Base-by-base conservation (phyloP, 2,329 filamentous ascomycete genomes). In the Parafenestella ontariensis region DNA sequence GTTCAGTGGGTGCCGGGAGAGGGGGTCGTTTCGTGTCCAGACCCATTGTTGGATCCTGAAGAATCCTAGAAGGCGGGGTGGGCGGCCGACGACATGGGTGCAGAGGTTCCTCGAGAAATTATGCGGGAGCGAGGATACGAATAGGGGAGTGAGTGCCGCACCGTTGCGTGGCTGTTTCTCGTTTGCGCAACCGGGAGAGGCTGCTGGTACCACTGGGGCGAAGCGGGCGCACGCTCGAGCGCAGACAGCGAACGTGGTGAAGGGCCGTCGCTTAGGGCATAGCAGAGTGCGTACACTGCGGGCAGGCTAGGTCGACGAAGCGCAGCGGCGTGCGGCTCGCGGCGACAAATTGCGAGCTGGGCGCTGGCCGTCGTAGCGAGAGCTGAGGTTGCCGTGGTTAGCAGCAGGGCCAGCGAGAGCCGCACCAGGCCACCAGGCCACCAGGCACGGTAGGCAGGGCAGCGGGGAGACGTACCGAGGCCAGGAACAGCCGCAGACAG, bases 1-100 rank as follows among this genome's bases (percentile, higher is more conserved):
- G 89, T 77, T 91, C 89, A 73, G 90, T 94, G 63, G 90, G 90
- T 69, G 89, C 89, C 72, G 90, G 90, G 71, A 93, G 83, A 69
- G 89, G 89, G 74, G 86, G 86, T 69, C 77, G 73, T 61, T 74
- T 71, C 54, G 66, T 74, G 62, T 79, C 77, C 55, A 79, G 64
- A 62, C 77, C 78, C 79, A 81, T 81, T 59, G 65, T 73, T 63
- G 65, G 67, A 65, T 63, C 62, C 57, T 36, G 54, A 62, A 61
- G 54, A 66, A 61, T 63, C 64, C 63, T 70, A 74, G 66, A 68
- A 70, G 62, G 56, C 43, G 59, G 59, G 47, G 58, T 46, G 46
- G 62, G 52, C 56, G 62, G 55, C 41, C 59, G 63, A 62, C 60
- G 66, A 72, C 70, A 74, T 75, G 69, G 62, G 65, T 57, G 58